Base-by-base conservation (phyloP, 768 basidiomycete genomes). In the Agrocybe pediades region DNA sequence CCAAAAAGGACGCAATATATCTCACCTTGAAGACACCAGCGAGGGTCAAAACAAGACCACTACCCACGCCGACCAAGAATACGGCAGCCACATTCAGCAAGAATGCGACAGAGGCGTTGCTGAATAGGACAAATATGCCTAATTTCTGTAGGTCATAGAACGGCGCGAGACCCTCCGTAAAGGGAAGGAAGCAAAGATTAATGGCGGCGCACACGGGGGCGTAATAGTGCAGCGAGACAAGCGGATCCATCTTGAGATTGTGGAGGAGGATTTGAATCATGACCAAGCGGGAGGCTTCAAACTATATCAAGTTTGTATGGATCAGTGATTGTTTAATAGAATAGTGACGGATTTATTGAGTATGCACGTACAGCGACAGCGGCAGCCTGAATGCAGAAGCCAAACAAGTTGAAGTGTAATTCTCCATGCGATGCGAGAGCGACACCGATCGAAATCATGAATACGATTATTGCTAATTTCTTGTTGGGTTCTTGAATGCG, bases 221-320 rank as follows among this genome's bases (percentile, higher is more conserved):
- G 66, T 95, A 97, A 75, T 96, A 98, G 75, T 98, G 92, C 47
- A 98, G 72, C 6, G 95, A 97, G 19, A 94, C 91, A 6, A 98
- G 82, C 0, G 96, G 96, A 65, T 97, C 94, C 95, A 98, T 98
- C 74, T 97, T 97, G 65, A 97, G 75, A 30, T 95, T 95, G 65
- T 97, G 93, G 0, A 98, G 78, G 36, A 98, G 84, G 48, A 95
- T 84, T 68, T 98, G 91, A 56, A 98, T 98, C 85, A 97, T 94
- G 20, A 98, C 94, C 11, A 98, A 82, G 36, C 96, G 89, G 17
- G 90, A 89, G 1, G 93, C 89, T 72, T 99, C 96, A 66, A 98
- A 98, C 86, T 90, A 65, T 43, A 39, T 21, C 41, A 46, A n/a
- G 20, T 30, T 20, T 41, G 51, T 47, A 25, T 19, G 33, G 49